Conservation (phyloP, 2,329 filamentous ascomycete species). For the Xylariaceae sp. region DNA sequence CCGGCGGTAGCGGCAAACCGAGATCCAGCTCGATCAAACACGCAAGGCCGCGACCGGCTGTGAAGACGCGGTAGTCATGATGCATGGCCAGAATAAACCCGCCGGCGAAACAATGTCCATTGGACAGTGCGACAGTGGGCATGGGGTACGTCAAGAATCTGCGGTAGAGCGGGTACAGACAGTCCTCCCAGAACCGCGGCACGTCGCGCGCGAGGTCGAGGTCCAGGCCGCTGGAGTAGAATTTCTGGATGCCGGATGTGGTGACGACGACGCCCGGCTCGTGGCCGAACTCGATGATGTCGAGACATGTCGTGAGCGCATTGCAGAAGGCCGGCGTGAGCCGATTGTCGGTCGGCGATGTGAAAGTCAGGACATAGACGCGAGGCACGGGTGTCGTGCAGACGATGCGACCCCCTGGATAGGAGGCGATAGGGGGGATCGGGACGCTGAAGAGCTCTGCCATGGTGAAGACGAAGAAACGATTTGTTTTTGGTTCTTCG, state of each 20-base stretch:
- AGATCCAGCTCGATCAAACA: constrained; percentile 81
- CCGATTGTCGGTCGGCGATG: constrained; percentile 69
- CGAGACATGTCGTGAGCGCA: constrained; percentile 64
- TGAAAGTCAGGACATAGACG: constrained; percentile 69
- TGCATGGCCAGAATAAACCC: constrained; percentile 78
- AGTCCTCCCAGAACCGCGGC: constrained; percentile 55
- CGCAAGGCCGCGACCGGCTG: constrained; percentile 55
- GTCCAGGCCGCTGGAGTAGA: constrained; percentile 81
- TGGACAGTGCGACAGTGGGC: constrained; percentile 74
- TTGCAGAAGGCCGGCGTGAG: constrained; percentile 64
- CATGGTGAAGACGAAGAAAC: constrained; percentile 20
- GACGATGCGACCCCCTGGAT: constrained; percentile 53
- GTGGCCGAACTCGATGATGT: constrained; percentile 65
- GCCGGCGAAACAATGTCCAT: constrained; percentile 76
- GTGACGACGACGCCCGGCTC: constrained; percentile 71
- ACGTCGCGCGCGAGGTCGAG: constrained; percentile 59
- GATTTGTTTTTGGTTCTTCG: not conserved
- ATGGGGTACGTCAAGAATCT: constrained; percentile 69
- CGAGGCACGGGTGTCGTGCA: constrained; percentile 55
- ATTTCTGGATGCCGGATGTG: constrained; percentile 69
- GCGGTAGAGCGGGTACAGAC: constrained; percentile 60
- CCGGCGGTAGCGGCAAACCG: constrained; percentile 65
- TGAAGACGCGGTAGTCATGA: constrained; percentile 78
- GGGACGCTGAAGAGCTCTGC: constrained; percentile 30
- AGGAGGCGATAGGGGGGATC: constrained; percentile 9